A percentile compares a stretch with the other conserved stretches of the same genome.
These are phyloP conservation scores for Venturia asperata DNA, from an alignment of 2,329 filamentous ascomycete species.

Conservation along the genomic window DNA sequence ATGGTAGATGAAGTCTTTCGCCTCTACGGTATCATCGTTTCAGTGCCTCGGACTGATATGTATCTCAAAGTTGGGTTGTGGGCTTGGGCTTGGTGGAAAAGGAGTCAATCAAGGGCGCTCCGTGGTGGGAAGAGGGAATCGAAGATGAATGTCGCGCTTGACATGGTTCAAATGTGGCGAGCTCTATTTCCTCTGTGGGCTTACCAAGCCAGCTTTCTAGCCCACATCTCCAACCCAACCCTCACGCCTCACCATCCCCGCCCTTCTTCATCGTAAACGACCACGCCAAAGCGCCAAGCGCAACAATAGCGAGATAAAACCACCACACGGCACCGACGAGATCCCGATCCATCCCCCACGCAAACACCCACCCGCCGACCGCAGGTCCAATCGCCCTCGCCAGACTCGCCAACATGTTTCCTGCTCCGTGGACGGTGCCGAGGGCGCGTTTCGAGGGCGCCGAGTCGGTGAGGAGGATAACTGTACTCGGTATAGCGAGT, in stretches of 20 bases:
- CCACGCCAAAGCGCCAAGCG: slow-evolving; percentile 23
- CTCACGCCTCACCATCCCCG: neutral
- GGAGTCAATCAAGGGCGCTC: no score
- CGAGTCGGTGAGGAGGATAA: slow-evolving; percentile 55
- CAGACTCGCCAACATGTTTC: slow-evolving; percentile 44
- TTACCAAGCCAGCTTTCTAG: no score
- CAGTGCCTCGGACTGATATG: no score
- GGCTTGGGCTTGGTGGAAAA: no score
- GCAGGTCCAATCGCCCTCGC: slow-evolving; percentile 45
- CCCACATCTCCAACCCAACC: no score
- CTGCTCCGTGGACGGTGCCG: slow-evolving; percentile 51
- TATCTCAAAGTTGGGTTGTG: no score
- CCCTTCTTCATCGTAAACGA: slow-evolving; percentile 15
- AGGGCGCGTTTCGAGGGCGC: slow-evolving; percentile 53
- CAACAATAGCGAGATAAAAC: slow-evolving; percentile 26
- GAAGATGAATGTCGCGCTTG: no score
- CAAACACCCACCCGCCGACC: slow-evolving; percentile 45
- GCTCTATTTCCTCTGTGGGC: slow-evolving; percentile 25
- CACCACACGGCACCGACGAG: slow-evolving; percentile 46
- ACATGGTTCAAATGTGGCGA: no score
- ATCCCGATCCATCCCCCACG: slow-evolving; percentile 40
- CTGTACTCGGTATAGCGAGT: slow-evolving; percentile 47
- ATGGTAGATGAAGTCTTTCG: no score
- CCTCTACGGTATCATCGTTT: no score
- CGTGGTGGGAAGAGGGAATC: no score